phyloP scores from a whole-genome alignment of 768 basidiomycete genomes.

The Xerocomus potaroensis region DNA sequence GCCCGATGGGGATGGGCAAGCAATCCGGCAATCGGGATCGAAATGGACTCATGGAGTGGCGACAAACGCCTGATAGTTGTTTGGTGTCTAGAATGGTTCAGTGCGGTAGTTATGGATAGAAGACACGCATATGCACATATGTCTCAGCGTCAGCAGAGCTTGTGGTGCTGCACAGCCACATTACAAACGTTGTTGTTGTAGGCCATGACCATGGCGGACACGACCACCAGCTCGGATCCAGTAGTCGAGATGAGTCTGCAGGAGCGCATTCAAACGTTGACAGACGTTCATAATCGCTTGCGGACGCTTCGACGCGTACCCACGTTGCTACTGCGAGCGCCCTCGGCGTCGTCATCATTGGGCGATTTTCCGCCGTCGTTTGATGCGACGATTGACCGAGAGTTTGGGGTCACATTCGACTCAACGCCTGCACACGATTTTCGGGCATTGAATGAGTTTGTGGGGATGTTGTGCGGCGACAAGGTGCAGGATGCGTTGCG shows the following conservation, averaged over 20 bases:
- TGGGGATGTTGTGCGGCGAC: constrained; percentile 45
- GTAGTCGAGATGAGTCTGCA: constrained; percentile 29
- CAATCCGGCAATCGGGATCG: not conserved
- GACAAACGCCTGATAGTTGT: not conserved
- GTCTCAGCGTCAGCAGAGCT: too few species aligned
- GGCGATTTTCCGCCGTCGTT: constrained; percentile 26
- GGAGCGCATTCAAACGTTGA: constrained; percentile 43
- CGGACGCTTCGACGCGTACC: constrained; percentile 46
- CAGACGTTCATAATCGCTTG: constrained; percentile 42
- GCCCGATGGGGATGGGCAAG: not conserved
- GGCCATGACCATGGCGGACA: not conserved
- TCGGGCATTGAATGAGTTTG: constrained; percentile 43
- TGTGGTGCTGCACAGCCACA: constrained; percentile 27
- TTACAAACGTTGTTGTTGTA: too few species aligned
- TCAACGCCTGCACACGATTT: constrained; percentile 38
- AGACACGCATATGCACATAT: too few species aligned
- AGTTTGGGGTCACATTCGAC: constrained; percentile 27
- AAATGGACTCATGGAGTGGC: constrained; percentile 9
- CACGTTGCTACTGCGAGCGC: constrained; percentile 39
- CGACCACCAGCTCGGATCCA: constrained; percentile 1
- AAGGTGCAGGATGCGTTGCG: constrained; percentile 55
- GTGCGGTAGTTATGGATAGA: not conserved
- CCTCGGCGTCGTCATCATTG: constrained; percentile 21
- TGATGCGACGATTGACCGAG: constrained; percentile 24
- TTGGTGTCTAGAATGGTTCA: not conserved